These are phyloP conservation scores for Calonectria crousiana DNA, from an alignment of 2,329 filamentous ascomycete genomes.

Conservation along the genomic window DNA sequence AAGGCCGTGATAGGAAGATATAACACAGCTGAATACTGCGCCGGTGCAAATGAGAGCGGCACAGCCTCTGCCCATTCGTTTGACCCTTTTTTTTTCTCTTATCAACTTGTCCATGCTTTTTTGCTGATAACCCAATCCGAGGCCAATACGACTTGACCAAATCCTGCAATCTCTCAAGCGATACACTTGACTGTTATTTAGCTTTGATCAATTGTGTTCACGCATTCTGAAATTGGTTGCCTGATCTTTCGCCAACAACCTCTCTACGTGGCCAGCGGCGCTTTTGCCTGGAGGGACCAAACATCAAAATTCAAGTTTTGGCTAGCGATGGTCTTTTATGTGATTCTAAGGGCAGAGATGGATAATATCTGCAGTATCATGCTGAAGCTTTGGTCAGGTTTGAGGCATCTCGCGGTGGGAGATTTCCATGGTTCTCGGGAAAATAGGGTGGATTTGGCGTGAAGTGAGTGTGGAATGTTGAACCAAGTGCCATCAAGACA, in stretches of 20 bases:
- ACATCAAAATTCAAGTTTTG: background rate
- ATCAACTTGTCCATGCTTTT: background rate
- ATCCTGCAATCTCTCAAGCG: background rate
- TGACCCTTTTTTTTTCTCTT: background rate
- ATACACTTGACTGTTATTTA: background rate
- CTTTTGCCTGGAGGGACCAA: no score
- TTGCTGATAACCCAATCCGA: background rate
- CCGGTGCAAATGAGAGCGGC: background rate
- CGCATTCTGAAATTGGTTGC: background rate
- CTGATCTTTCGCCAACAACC: background rate
- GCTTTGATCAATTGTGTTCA: background rate
- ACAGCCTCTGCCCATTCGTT: background rate
- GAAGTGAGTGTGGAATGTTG: background rate
- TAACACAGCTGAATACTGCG: background rate
- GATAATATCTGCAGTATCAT: background rate
- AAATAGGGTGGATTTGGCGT: background rate
- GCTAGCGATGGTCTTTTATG: background rate
- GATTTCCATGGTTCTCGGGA: background rate
- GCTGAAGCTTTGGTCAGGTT: background rate
- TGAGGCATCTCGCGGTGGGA: background rate
- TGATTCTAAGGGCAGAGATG: background rate
- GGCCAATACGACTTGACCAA: background rate
- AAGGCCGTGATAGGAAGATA: background rate
- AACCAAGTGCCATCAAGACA: background rate
- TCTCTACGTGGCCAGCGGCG: background rate